Evolutionary conservation across 257 asterid genomes (phyloP), one percentile per base, ranked within the genome.

Genomic region (Anisodus acutangulus): DNA sequence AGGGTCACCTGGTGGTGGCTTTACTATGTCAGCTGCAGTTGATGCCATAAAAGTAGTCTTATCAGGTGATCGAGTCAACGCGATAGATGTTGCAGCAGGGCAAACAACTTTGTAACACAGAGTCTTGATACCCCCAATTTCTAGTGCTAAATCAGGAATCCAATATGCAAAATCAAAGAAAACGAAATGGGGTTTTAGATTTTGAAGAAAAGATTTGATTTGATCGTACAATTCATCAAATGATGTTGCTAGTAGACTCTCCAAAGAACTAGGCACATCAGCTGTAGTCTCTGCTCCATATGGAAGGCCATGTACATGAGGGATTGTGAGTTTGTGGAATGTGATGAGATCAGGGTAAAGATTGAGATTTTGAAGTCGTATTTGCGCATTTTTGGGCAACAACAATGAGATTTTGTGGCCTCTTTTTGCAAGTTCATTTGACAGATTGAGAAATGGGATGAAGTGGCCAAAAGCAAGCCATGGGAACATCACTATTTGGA

Each of bases 381-480:
- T 6, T 26, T 80, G 86, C 0, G 89, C 60, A 7, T 80, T 89
- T 2, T 58, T 81, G 0, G 95, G 95, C 64, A 89, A 22, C 26
- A 91, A 66, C 15, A 89, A 66, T 83, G 86, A 80, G 78, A 91
- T 82, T 70, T 17, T 82, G 70, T 91, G 92, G 78, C 94, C 94
- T 59, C 87, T 90, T 1, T 87, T 69, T 7, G 93, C 94, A 3
- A 93, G 82, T 64, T 90, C 88, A 86, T 91, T 91, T 63, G 95
- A 85, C 0, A 90, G 63, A 63, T 85, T 88, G 13, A 90, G 87
- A 83, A 58, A 91, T 2, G 94, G 83, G 11, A 88, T 89, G 17
- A 93, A 72, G 67, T 93, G 94, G 4, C 97, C 95, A 82, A 88
- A 84, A 1, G 91, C 97, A 78, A 93, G 80, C 94, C 94, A 91